Evolutionary conservation across 768 basidiomycete species (phyloP), one percentile per base, ranked within the genome.

Genomic region (Lyophyllum semitale): DNA sequence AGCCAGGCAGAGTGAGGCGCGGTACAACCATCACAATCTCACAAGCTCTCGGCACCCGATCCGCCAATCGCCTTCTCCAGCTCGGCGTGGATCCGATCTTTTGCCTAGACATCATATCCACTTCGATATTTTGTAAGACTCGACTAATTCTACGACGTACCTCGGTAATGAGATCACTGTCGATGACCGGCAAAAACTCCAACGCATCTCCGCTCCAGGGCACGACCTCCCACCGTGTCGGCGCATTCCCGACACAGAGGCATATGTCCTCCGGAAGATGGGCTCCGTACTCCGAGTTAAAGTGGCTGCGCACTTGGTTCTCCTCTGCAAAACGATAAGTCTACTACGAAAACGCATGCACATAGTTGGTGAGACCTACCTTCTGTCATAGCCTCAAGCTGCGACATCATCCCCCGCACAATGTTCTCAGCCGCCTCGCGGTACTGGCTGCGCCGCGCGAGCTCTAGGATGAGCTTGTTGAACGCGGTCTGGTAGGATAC

Each of bases 181-280:
- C 82, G 22, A 91, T 81, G 13, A 79, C 76, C 1, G 90, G 90
- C 27, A 91, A 70, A 8, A 71, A 72, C 67, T 92, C 90, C 17
- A 71, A 64, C 6, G 66, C 57, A 35, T 87, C 84, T 5, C 81
- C 83, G 23, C 78, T 71, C 67, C 72, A 77, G 0, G 90, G 85
- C 1, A 81, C 65, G 12, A 91, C 77, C 56, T 87, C 82, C 85
- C 87, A 91, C 49, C 77, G 78, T 33, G 89, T 91, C 9, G 91
- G 91, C 9, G 80, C 69, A 66, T 92, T 89, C 59, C 81, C 83
- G 49, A 93, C 84, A 56, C 82, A 89, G 15, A 92, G 72, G 65
- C 92, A 93, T 35, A 94, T 78, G 60, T 94, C 92, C 59, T 86
- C 81, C 0, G 91, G 91, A 2, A 94, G 78, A 66, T 88, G 82